Percentiles rank a stretch among this genome's conserved stretches.
These are phyloP conservation scores for Trametes coccinea DNA, from an alignment of 768 basidiomycete genomes.

Conservation along the genomic window DNA sequence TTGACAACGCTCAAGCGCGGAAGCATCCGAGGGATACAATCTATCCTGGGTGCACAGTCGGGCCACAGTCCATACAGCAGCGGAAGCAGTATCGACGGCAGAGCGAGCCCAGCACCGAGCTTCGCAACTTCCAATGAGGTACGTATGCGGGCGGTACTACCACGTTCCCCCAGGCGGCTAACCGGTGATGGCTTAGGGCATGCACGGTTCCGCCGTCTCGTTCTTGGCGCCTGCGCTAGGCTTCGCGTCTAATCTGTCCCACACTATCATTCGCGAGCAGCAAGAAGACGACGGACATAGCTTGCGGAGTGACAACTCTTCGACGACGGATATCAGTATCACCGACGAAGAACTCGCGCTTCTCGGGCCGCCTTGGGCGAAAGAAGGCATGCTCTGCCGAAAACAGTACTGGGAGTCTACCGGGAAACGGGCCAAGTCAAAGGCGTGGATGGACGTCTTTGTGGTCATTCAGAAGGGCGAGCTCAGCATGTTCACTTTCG, in stretches of 20 bases:
- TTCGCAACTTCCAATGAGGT: conserved; percentile 90
- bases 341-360: conserved; percentile 95
- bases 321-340: conserved; percentile 71
- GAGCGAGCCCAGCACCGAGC: conserved; percentile 93
- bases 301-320: conserved; percentile 60
- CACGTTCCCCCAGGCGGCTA: not conserved
- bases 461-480: conserved; percentile 95
- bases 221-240: conserved; percentile 88
- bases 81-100: conserved; percentile 80
- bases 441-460: conserved; percentile 92
- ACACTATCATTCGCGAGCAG: conserved; percentile 93
- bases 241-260: conserved; percentile 93
- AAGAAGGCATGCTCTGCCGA: conserved; percentile 93
- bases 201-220: conserved; percentile 63
- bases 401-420: conserved; percentile 92
- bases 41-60: conserved; percentile 67
- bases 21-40: conserved; percentile 86
- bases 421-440: conserved; percentile 83
- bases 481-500: conserved; percentile 95
- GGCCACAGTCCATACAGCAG: conserved; percentile 83
- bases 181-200: conserved; percentile 38
- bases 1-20: conserved; percentile 82
- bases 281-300: conserved; percentile 90
- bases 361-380: conserved; percentile 97
- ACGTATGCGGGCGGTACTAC: conserved; percentile 18